Base-by-base conservation (phyloP, 106 monocot genomes). In the Apostasia shenzhenica region DNA sequence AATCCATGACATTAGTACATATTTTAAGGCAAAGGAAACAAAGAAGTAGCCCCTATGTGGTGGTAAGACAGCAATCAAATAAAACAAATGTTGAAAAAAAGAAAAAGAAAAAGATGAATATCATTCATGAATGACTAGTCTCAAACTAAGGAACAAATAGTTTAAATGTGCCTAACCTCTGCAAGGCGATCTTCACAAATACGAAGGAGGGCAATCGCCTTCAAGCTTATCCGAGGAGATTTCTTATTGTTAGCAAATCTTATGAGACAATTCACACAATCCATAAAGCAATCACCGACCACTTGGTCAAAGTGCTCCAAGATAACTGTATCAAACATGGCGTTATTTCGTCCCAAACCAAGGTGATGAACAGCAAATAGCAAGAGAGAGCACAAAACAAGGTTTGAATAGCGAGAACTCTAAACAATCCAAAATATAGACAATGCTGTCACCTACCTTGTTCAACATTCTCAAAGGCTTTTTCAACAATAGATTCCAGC, bases 271-370 rank as follows among this genome's bases (percentile, higher is more conserved):
- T 99, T 93, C 65, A 99, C 99, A 77, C 99, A 99, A 67, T 99
- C 99, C 93, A 93, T 99, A 77, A 99, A 99, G 83, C 97, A 99
- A 54, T 99, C 97, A 58, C 92, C 92, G 79, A 92, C 81, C 65
- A 99, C 92, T 77, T 99, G 97, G 77, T 99, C 97, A 75, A 99
- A 99, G 70, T 99, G 97, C 70, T 99, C 97, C 75, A 99, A 73
- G 66, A 99, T 92, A 84, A 94, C 93, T 94, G 89, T 80, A 80
- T 66, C 1, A 67, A 6, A 62, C 1, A 86, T 13, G n/a, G 51
- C 13, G 61, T 80, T 59, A 82, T 47, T 13, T 65, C 14, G 14
- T 26, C 8, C 45, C 12, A 68, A 72, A 50, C 26, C 26, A 44
- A 61, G 4, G 41, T 26, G 2, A 73, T 9, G 70, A 26, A 26